These are phyloP conservation scores for Polysphondylium violaceum DNA, from an alignment of 78 protist species.

Conservation along the genomic window DNA sequence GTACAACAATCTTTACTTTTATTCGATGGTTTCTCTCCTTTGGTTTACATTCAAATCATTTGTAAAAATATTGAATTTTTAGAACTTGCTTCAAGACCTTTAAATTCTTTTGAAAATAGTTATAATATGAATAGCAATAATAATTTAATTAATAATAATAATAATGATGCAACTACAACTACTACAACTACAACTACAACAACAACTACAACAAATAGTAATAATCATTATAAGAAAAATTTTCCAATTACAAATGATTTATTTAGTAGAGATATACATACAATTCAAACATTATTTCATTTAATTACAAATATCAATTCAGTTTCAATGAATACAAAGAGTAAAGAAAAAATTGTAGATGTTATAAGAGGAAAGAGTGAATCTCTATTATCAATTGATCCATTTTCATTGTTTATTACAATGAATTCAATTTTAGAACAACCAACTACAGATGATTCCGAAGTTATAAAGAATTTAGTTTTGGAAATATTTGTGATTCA, in stretches of 20 bases:
- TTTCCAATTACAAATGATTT: constrained; percentile 46
- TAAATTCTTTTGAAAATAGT: neutral
- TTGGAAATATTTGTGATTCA: constrained; percentile 43
- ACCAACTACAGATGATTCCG: constrained; percentile 24
- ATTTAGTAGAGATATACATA: constrained; percentile 38
- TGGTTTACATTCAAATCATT: constrained; percentile 23
- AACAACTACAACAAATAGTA: neutral
- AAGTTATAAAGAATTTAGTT: constrained; percentile 24
- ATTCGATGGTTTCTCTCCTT: constrained; percentile 12
- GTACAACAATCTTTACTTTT: neutral
- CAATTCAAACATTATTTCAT: constrained; percentile 33
- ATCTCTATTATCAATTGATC: constrained; percentile 63
- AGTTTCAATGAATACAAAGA: neutral
- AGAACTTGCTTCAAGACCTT: constrained; percentile 44
- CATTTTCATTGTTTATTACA: constrained; percentile 34
- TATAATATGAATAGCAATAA: neutral
- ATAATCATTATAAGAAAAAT: neutral
- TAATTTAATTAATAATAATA: neutral
- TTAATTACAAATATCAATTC: neutral
- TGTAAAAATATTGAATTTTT: constrained; percentile 62
- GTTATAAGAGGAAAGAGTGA: constrained; percentile 26
- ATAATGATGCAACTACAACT: neutral
- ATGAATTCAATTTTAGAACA: constrained; percentile 17
- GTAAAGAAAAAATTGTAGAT: constrained; percentile 35
- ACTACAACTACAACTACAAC: too few relatives aligned